Evolutionary conservation across 306 rosid genomes (phyloP).

Genomic region (Quercus wislizeni): DNA sequence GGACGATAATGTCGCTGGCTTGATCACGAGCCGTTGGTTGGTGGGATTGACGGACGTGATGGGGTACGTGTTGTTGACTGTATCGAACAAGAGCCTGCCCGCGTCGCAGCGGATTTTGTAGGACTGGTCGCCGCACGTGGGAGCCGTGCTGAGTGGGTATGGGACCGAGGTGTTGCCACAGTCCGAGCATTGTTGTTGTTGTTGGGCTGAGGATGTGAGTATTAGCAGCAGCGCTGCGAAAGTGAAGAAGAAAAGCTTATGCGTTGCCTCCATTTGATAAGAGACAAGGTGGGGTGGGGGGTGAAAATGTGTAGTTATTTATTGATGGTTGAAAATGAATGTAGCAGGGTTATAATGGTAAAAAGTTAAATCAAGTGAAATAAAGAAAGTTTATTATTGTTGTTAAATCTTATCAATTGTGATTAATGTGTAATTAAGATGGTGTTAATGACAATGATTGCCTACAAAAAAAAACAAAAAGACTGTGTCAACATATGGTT

Average conservation of each 20-base stretch:
- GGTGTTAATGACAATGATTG: too few species aligned
- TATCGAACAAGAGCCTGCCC: slow-evolving; percentile 46
- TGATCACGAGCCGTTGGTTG: slow-evolving; percentile 57
- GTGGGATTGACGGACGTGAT: slow-evolving; percentile 50
- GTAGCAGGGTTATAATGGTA: too few species aligned
- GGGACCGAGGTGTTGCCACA: slow-evolving; percentile 70
- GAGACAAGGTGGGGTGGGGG: background rate
- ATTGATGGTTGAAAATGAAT: too few species aligned
- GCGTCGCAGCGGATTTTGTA: slow-evolving; percentile 63
- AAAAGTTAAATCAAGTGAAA: too few species aligned
- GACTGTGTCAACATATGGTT: too few species aligned
- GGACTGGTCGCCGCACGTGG: slow-evolving; percentile 58
- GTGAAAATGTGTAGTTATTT: background rate
- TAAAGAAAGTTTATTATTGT: too few species aligned
- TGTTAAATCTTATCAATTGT: too few species aligned
- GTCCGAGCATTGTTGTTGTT: slow-evolving; percentile 33
- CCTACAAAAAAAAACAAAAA: too few species aligned
- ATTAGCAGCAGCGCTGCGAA: slow-evolving; percentile 31
- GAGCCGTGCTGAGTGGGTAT: slow-evolving; percentile 59
- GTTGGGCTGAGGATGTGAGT: background rate
- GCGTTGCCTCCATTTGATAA: slow-evolving; percentile 23
- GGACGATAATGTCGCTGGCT: slow-evolving; percentile 40
- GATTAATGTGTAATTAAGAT: too few species aligned
- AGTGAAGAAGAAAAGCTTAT: slow-evolving; percentile 26
- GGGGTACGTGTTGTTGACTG: slow-evolving; percentile 69